Evolutionary conservation across 345 rosid genomes (phyloP), one percentile per base, ranked within the genome.

Genomic region (Eucalyptus brandiana): DNA sequence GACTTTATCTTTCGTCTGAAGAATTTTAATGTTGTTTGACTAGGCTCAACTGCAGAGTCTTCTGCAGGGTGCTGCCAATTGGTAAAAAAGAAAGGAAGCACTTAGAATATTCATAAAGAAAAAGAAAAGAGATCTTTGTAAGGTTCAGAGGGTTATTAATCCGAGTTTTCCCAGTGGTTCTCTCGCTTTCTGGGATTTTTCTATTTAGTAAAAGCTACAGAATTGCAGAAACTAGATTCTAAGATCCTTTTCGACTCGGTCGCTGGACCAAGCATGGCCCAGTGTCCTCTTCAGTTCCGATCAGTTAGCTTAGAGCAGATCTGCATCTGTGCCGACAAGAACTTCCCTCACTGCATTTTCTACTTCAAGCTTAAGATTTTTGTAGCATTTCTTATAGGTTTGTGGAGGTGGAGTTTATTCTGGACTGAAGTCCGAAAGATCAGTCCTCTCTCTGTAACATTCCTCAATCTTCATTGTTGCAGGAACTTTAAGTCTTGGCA

Each of bases 401-500:
- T 2, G 47, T 37, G 47, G 85, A 76, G 85, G 30, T 21, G 47
- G 85, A 40, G 1, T 76, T 76, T 42, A 76, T 14, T 76, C 13
- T 21, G 85, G 85, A 76, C 26, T 40, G 15, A 6, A 37, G 45
- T 72, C 28, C 23, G 15, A 37, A 72, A 76, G 85, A 40, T 76
- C 85, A 40, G 47, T 40, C 85, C 30, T 40, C 47, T 76, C 47
- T 11, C 5, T 6, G 47, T 76, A 40, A 76, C 85, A 23, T 40
- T 76, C 85, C 47, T 76, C 81, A 56, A 28, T 44, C 24, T 88
- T 86, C 18, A 49, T 44, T 81, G 88, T 86, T 87, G 88, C 91
- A 94, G 95, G 93, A 89, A 93, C 88, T 93, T 91, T 49, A 91
- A 44, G 92, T 51, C 53, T 86, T 49, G 34, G 48, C 37, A 81